Evolutionary conservation across 805 yeast species (phyloP), one percentile per base, ranked within the genome.

Genomic region (Candida silvicultrix): DNA sequence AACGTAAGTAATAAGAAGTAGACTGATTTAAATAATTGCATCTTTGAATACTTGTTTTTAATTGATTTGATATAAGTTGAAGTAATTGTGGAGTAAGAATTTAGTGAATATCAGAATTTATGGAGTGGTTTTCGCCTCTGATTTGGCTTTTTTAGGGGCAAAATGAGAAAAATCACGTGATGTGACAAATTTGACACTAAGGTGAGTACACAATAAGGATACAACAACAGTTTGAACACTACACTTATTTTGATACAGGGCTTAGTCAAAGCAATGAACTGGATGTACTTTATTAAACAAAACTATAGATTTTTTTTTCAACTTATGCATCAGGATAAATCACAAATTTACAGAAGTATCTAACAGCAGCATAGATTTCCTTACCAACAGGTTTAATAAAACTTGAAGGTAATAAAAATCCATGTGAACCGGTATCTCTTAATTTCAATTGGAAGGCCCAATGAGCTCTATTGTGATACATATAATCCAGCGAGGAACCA

Each of bases 361-460:
- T 76, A 21, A 86, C 67, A 2, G 89, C 83, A 1, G 83, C 75
- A 59, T 80, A 80, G 22, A 83, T 74, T 62, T 89, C 96, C 45
- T 70, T 67, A 1, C 95, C 96, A 9, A 85, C 95, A 1, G 95
- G 92, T 21, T 60, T 68, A 46, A 89, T 88, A 58, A 69, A 78
- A 54, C 76, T 77, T 1, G 81, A 56, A 7, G 96, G 96, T 38
- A 88, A 68, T 52, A 89, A 70, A 58, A 87, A 89, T 1, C 96
- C 96, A 57, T 85, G 90, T 42, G 78, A 74, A 0, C 96, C 95
- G 18, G 84, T 77, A 59, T 88, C 96, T 57, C 96, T 73, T 45
- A 89, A 68, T 64, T 88, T 86, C 47, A 89, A 67, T 57, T 86
- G 95, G 64, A 82, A 83, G 1, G 95, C 95, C 89, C 90, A 86